A percentile compares a stretch with the other conserved stretches of the same genome.
phyloP scores from a whole-genome alignment of 2,329 filamentous ascomycete species.

The Aspergillus proliferans region DNA sequence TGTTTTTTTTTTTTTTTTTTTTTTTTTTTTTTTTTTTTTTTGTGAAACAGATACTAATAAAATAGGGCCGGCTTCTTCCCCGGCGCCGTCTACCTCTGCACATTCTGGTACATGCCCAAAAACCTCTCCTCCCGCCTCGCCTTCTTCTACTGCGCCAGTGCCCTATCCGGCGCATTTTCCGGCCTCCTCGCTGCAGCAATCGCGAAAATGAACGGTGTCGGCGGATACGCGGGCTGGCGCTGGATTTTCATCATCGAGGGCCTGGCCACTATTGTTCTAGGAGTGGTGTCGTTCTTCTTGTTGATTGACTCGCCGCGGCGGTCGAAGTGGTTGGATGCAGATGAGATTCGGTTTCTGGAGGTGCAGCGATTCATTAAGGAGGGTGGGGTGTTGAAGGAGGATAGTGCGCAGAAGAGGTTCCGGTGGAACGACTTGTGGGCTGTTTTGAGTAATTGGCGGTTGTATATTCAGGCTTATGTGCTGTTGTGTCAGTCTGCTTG shows the following conservation, averaged over 20 bases:
- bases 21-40: too few species aligned
- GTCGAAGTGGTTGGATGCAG: constrained; percentile 30
- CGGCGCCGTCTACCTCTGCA: constrained; percentile 18
- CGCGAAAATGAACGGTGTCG: constrained; percentile 70
- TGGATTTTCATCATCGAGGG: constrained; percentile 47
- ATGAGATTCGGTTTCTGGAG: constrained; percentile 34
- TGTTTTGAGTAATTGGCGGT: constrained; percentile 34
- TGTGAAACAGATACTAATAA: background rate
- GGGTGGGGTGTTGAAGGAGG: constrained; percentile 15
- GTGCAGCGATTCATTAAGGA: constrained; percentile 30
- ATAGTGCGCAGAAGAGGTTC: constrained; percentile 14
- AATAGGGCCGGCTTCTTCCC: constrained; percentile 19
- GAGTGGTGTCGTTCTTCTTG: constrained; percentile 34
- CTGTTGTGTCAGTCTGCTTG: constrained; percentile 16
- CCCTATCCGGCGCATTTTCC: constrained; percentile 73
- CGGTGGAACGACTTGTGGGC: constrained; percentile 29
- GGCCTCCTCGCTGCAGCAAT: constrained; percentile 76
- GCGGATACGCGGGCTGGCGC: constrained; percentile 41
- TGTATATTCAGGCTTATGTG: constrained; percentile 28
- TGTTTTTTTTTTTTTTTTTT: too few species aligned
- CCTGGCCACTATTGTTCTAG: constrained; percentile 36
- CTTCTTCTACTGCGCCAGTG: constrained; percentile 73
- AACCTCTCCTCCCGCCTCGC: constrained; percentile 70
- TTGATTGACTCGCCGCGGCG: constrained; percentile 38
- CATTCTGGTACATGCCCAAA: constrained; percentile 63